Conservation (phyloP, 495 filamentous ascomycete genomes). For the Aspergillus baeticus region DNA sequence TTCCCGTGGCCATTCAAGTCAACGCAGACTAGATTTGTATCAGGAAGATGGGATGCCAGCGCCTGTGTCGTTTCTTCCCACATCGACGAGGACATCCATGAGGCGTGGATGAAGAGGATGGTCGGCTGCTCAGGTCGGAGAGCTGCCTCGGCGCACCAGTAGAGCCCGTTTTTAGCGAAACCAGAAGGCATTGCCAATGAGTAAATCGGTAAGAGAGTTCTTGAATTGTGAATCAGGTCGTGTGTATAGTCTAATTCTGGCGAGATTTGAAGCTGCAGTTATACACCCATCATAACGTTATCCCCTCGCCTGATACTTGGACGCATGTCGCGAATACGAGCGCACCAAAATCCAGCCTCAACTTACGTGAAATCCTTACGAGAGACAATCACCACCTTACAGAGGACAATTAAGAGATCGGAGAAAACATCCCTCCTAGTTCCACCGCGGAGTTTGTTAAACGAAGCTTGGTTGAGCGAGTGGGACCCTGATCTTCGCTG, state of each 20-base stretch:
- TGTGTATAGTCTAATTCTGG: too few relatives aligned
- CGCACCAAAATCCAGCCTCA: too few relatives aligned
- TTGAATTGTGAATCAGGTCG: too few relatives aligned
- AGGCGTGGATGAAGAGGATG: conserved; percentile 1
- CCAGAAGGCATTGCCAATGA: background rate
- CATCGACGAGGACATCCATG: conserved; percentile 6
- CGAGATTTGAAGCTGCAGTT: too few relatives aligned
- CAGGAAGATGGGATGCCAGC: background rate
- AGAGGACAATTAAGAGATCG: too few relatives aligned
- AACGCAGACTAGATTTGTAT: background rate
- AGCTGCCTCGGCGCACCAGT: background rate
- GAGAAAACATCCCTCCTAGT: too few relatives aligned
- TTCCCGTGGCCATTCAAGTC: background rate
- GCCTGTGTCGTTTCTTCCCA: background rate
- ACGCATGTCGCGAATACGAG: too few relatives aligned
- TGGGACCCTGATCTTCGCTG: background rate
- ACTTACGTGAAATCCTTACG: background rate
- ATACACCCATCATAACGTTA: too few relatives aligned
- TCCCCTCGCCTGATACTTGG: too few relatives aligned
- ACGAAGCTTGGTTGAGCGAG: too few relatives aligned
- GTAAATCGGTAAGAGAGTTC: background rate
- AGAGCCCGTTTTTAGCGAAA: background rate
- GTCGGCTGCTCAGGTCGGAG: background rate
- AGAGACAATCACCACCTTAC: too few relatives aligned
- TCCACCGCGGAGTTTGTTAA: too few relatives aligned